Evolutionary conservation across 1,284 basidiomycete genomes (phyloP), one percentile per base, ranked within the genome.

Genomic region (Tetrapyrgos nigripes): DNA sequence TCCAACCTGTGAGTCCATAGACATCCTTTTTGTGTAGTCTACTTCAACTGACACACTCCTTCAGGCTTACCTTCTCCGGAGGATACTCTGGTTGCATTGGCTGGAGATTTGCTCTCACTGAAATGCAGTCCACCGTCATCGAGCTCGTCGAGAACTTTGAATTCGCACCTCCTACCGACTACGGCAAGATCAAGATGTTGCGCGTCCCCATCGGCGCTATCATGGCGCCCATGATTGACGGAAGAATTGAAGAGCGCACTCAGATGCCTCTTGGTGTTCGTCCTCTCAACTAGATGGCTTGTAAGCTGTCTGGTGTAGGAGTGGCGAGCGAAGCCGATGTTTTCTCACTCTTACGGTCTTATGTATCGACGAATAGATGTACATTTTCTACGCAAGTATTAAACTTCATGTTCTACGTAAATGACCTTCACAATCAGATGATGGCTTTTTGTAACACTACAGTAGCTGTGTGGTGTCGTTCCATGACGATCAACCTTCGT

Each of bases 81-180:
- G 40, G 23, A 33, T 33, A 17, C 29, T 49, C 37, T 35, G 29
- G 51, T 27, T 53, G 51, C 28, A 40, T 53, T 40, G 52, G 56
- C 11, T 58, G 56, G 56, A 50, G 50, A 27, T 58, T 52, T n/a
- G 56, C 50, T 19, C 40, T 58, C 8, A 58, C 52, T 23, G 56
- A 58, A 24, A 45, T 58, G 26, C 50, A 58, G n/a, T 43, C 50
- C 3, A 52, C 52, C 19, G 31, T 58, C 26, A 50, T 52, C 2
- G 31, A 45, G 27, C 45, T 58, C 6, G 13, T 58, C 19, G 29
- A 45, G 19, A 33, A 52, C n/a, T 58, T 53, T 29, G 56, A 58
- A 29, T 58, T 58, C 26, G 29, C 50, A 21, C 28, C 52, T 33
- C 44, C 56, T 28, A 28, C 51, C 13, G 51, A 31, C 11, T n/a